Evolutionary conservation across 2,329 filamentous ascomycete species (phyloP).

Genomic region (Polytolypa hystricis): DNA sequence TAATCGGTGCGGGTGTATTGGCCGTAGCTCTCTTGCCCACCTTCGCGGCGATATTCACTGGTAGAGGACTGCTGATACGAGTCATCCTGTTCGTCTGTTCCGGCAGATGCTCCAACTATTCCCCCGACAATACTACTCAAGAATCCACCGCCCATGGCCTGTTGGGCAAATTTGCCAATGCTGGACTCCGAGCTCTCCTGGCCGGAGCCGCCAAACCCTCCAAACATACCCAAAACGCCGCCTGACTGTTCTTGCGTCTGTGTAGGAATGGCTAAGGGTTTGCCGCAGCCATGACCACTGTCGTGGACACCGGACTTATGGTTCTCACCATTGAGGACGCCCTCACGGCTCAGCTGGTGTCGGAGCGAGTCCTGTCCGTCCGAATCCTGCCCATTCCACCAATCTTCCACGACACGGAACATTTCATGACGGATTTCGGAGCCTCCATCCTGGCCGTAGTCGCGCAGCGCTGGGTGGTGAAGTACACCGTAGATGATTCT

Average conservation of each 20-base stretch:
- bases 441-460: slow-evolving; percentile 58
- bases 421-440: slow-evolving; percentile 62
- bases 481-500: slow-evolving; percentile 73
- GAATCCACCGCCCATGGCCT: slow-evolving; percentile 53
- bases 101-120: slow-evolving; percentile 46
- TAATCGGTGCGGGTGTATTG: not conserved
- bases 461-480: slow-evolving; percentile 74
- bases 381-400: slow-evolving; percentile 63
- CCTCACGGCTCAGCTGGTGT: slow-evolving; percentile 62
- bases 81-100: slow-evolving; percentile 5
- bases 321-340: slow-evolving; percentile 67
- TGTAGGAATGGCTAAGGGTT: slow-evolving; percentile 66
- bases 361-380: slow-evolving; percentile 57
- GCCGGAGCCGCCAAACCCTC: slow-evolving; percentile 24
- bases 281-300: slow-evolving; percentile 74
- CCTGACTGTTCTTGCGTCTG: slow-evolving; percentile 16
- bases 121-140: slow-evolving; percentile 61
- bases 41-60: not conserved
- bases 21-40: not conserved
- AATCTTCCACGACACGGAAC: slow-evolving; percentile 68
- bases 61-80: not conserved
- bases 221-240: slow-evolving; percentile 23
- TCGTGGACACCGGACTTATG: slow-evolving; percentile 80
- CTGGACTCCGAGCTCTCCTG: slow-evolving; percentile 16
- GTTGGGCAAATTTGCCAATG: slow-evolving; percentile 43